Evolutionary conservation across 2,329 filamentous ascomycete species (phyloP), one percentile per base, ranked within the genome.

Genomic region (Colletotrichum costaricense): DNA sequence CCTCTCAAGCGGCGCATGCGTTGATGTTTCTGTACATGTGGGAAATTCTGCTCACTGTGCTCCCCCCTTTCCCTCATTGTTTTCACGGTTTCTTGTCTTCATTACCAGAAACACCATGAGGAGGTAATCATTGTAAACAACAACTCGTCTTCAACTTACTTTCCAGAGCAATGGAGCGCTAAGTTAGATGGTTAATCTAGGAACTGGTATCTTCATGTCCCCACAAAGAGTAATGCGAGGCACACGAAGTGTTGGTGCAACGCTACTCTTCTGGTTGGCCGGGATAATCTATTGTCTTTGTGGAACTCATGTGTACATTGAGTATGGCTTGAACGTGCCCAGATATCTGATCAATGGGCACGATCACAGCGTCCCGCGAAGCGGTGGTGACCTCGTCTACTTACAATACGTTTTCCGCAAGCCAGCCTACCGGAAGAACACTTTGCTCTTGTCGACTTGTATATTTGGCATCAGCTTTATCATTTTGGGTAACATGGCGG

Each of bases 241-340:
- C 11, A 82, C 81, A 16, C 65, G 73, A 26, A 83, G 80, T 42
- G 78, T 80, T 0, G 81, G 80, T 3, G 77, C 79, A 14, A 77
- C 83, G 5, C 76, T 86, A 11, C 79, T 86, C 11, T 78, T 86
- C 30, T 86, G 84, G 84, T 71, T 83, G 16, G 79, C 79, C 4
- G 84, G 83, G 9, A 79, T 80, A 42, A 72, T 85, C 22, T 84
- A 85, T 69, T 80, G 82, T 68, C 75, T 83, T 63, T 75, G 80
- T 12, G 79, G 83, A 1, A 76, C 79, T 12, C 82, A 83, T 33
- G 82, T 83, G 9, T 83, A 83, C 67, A 80, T 87, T 14, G 86
- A 88, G 72, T 85, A 86, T 60, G 86, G 86, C 2, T 80, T 88
- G 22, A 86, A 84, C 35, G 81, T 87, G 33, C 86, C 86, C 12